Evolutionary conservation across 2,329 filamentous ascomycete genomes (phyloP).

Genomic region (Penicillium polonicum): DNA sequence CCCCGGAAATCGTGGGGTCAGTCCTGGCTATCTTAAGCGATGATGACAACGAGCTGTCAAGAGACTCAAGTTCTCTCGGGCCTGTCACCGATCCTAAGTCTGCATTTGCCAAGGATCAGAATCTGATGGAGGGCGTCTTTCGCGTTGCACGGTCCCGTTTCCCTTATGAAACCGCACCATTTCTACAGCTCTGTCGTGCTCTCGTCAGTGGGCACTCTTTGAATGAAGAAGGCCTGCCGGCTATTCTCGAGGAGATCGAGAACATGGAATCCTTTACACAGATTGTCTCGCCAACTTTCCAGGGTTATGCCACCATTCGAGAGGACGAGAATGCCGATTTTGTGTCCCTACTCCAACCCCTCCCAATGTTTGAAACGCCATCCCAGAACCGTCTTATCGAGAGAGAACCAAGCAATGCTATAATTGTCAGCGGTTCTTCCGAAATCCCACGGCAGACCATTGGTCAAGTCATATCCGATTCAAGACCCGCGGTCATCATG

Average conservation of each 20-base stretch:
- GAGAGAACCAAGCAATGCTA: constrained; percentile 29
- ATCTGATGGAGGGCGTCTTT: constrained; percentile 60
- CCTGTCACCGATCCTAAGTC: constrained; percentile 42
- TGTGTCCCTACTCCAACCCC: constrained; percentile 62
- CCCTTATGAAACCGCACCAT: constrained; percentile 79
- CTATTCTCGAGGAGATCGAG: constrained; percentile 64
- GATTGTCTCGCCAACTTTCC: constrained; percentile 68
- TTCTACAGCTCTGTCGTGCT: constrained; percentile 68
- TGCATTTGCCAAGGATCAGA: constrained; percentile 57
- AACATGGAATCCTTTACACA: constrained; percentile 75
- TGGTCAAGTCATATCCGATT: constrained; percentile 69
- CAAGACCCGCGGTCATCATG: constrained; percentile 70
- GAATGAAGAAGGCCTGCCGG: constrained; percentile 49
- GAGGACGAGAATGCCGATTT: constrained; percentile 85
- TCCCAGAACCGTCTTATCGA: constrained; percentile 25
- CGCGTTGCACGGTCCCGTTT: constrained; percentile 72
- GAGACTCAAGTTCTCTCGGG: constrained; percentile 17
- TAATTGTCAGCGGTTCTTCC: constrained; percentile 38
- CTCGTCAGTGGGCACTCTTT: constrained; percentile 53
- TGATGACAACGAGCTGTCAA: constrained; percentile 21
- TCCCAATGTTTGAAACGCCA: constrained; percentile 49
- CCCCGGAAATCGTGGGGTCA: constrained; percentile 66
- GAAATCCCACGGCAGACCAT: constrained; percentile 40
- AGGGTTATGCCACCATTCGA: constrained; percentile 71
- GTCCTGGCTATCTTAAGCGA: constrained; percentile 64